phyloP scores from a whole-genome alignment of 2,329 filamentous ascomycete species.

The Lecanicillium sp. region DNA sequence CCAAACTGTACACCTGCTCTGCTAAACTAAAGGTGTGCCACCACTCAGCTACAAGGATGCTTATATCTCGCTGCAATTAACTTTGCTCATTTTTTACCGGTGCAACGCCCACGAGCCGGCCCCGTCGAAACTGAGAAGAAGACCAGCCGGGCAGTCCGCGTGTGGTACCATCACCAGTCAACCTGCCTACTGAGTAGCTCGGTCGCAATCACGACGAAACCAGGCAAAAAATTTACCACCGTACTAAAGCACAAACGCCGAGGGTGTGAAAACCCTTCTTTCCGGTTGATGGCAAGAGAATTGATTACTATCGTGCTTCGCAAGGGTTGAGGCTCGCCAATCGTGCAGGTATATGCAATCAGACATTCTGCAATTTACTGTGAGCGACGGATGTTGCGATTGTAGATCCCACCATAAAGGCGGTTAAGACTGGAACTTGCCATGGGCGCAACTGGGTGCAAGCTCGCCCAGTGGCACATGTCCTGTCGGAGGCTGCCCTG shows the following conservation, averaged over 20 bases:
- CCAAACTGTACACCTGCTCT: neutral
- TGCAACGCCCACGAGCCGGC: neutral
- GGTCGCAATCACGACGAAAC: too few species aligned
- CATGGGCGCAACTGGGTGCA: too few species aligned
- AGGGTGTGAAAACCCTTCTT: neutral
- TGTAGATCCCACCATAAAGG: neutral
- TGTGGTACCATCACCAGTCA: too few species aligned
- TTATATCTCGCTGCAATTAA: slow-evolving; percentile 1
- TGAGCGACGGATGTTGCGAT: neutral
- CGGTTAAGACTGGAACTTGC: neutral
- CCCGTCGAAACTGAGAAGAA: neutral
- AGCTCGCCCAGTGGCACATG: too few species aligned
- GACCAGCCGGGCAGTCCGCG: neutral
- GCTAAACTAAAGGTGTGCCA: neutral
- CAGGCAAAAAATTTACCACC: too few species aligned
- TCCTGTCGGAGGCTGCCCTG: too few species aligned
- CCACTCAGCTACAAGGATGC: neutral
- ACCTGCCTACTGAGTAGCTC: too few species aligned
- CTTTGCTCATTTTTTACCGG: neutral
- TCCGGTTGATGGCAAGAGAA: neutral
- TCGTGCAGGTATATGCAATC: neutral
- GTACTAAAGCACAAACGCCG: too few species aligned
- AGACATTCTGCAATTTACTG: neutral
- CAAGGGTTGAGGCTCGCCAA: neutral
- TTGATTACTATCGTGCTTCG: neutral